Percentiles rank a stretch among this genome's conserved stretches.
Conservation (phyloP, 768 basidiomycete genomes). For the Tricholoma sp. region DNA sequence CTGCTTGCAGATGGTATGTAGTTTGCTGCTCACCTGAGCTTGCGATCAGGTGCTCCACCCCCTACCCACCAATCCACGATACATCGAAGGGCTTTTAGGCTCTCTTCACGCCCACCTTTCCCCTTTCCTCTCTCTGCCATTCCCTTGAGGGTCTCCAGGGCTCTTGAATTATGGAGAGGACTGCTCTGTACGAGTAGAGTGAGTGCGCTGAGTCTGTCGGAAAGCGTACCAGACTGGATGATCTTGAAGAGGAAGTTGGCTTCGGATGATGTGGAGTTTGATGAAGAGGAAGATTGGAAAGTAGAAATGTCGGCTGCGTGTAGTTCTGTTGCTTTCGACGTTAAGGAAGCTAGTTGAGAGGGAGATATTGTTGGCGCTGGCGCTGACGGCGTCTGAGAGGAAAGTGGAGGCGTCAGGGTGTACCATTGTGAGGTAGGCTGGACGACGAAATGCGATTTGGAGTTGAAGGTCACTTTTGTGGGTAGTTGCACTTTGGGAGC, state of each 20-base stretch:
- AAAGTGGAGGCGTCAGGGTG: conserved; percentile 36
- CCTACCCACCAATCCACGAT: conserved; percentile 98
- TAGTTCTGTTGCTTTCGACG: conserved; percentile 42
- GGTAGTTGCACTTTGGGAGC: conserved; percentile 18
- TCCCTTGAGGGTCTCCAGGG: conserved; percentile 66
- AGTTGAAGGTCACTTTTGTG: conserved; percentile 29
- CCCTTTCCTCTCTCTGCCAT: conserved; percentile 78
- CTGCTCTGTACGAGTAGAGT: conserved; percentile 86
- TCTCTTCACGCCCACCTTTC: conserved; percentile 90
- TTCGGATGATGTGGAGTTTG: conserved; percentile 68
- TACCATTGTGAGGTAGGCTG: conserved; percentile 54
- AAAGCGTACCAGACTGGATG: conserved; percentile 83
- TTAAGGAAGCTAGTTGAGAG: conserved; percentile 39
- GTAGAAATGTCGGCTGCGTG: conserved; percentile 38
- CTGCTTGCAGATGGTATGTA: background rate
- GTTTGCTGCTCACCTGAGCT: conserved; percentile 62
- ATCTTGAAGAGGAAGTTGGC: conserved; percentile 80
- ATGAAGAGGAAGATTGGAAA: conserved; percentile 48
- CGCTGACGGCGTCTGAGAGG: conserved; percentile 15
- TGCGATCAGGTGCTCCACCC: conserved; percentile 83
- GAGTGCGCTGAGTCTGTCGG: conserved; percentile 86
- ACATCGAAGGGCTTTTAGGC: conserved; percentile 84
- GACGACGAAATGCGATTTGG: conserved; percentile 34
- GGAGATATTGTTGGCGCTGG: conserved; percentile 32
- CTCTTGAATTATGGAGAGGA: conserved; percentile 80